Evolutionary conservation across 2,329 filamentous ascomycete species (phyloP), one percentile per base, ranked within the genome.

Genomic region (Penicillium psychrosexuale): DNA sequence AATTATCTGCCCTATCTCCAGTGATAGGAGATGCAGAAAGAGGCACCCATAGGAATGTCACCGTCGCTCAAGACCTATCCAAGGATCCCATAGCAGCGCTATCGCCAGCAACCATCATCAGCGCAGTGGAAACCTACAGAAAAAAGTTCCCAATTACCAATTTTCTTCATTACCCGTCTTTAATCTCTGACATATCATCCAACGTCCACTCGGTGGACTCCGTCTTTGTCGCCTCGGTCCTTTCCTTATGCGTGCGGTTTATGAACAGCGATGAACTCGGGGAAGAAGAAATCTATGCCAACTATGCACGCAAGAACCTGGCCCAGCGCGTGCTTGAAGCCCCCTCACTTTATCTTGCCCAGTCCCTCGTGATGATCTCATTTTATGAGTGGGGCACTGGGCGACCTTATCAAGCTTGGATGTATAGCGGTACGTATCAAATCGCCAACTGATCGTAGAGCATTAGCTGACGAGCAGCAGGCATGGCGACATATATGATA

Each of bases 401-500:
- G 8, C 66, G 66, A 4, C 69, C 70, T 3, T 73, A 73, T 53
- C 69, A 71, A 40, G 70, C 70, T 2, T 73, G 70, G 70, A 73
- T 73, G 70, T 73, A 72, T 50, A 73, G 70, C 43, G 70, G 70
- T 72, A 59, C 17, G 60, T 58, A 8, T 38, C 22, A 1, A 9
- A n/a, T n/a, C 1, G n/a, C 3, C 0, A 19, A 24, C 24, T 28
- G 2, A 9, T 5, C 1, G 3, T 6, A 28, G 5, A 31, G 8
- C 46, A 19, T 45, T 22, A 8, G 11, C 51, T 64, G n/a, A 64
- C 30, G 37, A 17, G 2, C 3, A 19, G 7, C 27, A 72, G 69
- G 70, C 15, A 73, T 73, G 70, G 70, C 70, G 6, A 73, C 70
- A 0, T 73, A 73, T 38, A 73, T 73, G 70, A 71, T 73, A 13